Evolutionary conservation across 495 filamentous ascomycete species (phyloP).

Genomic region (Xylaria curta): DNA sequence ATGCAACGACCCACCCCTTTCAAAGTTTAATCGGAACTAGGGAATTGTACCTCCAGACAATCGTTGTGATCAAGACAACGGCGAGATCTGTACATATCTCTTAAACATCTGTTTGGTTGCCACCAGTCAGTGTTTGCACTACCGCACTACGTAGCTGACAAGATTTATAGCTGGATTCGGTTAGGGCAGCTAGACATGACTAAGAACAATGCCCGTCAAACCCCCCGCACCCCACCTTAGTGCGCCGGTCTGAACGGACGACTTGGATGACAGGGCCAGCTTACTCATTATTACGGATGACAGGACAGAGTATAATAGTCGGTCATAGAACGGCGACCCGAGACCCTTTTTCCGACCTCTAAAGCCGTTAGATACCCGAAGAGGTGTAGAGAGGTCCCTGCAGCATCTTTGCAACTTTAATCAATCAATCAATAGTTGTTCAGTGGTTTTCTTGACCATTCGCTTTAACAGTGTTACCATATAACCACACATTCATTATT

Average conservation of each 20-base stretch:
- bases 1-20: background rate
- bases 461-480: background rate
- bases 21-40: background rate
- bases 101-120: background rate
- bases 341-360: background rate
- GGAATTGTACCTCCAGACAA: background rate
- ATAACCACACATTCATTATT: background rate
- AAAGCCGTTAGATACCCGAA: conserved; percentile 7
- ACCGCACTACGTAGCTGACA: background rate
- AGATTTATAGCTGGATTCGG: background rate
- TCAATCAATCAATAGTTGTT: background rate
- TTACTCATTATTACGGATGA: conserved; percentile 8
- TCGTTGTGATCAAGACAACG: background rate
- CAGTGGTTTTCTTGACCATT: background rate
- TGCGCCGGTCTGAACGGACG: background rate
- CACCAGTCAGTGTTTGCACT: conserved; percentile 2
- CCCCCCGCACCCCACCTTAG: background rate
- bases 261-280: background rate
- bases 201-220: background rate
- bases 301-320: background rate
- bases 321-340: background rate
- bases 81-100: background rate
- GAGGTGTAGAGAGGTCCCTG: conserved; percentile 3
- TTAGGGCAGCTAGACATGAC: conserved; percentile 4
- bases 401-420: background rate